Conservation (phyloP, 2,329 filamentous ascomycete species). For the Alternaria alternata region DNA sequence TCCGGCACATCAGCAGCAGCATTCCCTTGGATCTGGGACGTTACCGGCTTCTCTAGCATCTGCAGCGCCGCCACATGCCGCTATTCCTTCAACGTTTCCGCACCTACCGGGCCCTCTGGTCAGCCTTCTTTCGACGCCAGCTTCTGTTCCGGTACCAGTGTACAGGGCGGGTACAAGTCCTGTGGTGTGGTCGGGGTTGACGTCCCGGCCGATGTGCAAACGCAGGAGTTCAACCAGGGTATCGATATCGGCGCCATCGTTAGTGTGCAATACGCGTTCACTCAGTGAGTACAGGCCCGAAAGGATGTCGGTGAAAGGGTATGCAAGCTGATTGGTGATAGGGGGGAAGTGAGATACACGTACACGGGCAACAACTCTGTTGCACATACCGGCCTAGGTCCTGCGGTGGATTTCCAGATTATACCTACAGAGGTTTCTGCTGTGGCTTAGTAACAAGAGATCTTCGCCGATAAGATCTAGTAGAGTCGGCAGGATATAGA, state of each 20-base stretch:
- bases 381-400: neutral
- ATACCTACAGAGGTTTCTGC: slow-evolving; percentile 18
- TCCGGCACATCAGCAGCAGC: slow-evolving; percentile 13
- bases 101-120: slow-evolving; percentile 15
- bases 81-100: slow-evolving; percentile 30
- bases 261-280: slow-evolving; percentile 23
- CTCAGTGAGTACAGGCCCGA: slow-evolving; percentile 12
- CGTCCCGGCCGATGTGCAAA: slow-evolving; percentile 18
- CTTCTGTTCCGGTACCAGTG: slow-evolving; percentile 23
- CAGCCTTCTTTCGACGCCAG: slow-evolving; percentile 26
- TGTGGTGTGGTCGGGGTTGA: slow-evolving; percentile 22
- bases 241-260: slow-evolving; percentile 17
- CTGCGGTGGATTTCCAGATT: slow-evolving; percentile 10
- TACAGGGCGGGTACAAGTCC: slow-evolving; percentile 23
- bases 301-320: no score
- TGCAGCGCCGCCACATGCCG: slow-evolving; percentile 32
- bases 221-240: slow-evolving; percentile 24
- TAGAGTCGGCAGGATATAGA: neutral
- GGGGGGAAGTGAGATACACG: slow-evolving; percentile 7
- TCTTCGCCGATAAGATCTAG: fast-evolving
- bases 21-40: slow-evolving; percentile 23
- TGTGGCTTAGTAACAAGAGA: neutral
- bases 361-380: slow-evolving; percentile 7
- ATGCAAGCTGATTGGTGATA: neutral
- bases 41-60: slow-evolving; percentile 26